A percentile compares a stretch with the other conserved stretches of the same genome.
Conservation (phyloP, 345 rosid species). For the Sapria himalayana region DNA sequence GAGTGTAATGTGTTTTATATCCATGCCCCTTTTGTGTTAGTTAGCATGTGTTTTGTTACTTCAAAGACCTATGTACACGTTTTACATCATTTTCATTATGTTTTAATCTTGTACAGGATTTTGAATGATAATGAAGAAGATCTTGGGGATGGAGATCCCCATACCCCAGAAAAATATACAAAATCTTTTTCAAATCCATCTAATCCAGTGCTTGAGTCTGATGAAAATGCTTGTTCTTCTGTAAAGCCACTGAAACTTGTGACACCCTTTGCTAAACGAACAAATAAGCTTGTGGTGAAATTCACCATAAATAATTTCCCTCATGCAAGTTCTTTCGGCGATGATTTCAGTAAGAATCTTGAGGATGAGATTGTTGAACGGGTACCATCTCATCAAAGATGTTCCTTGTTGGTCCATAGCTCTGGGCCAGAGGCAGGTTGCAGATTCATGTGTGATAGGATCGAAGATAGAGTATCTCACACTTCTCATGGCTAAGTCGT, state of each 20-base stretch:
- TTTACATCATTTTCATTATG: too few species aligned
- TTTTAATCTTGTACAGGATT: conserved; percentile 28
- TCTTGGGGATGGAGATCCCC: conserved; percentile 19
- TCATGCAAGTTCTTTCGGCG: conserved; percentile 16
- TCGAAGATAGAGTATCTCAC: conserved; percentile 50
- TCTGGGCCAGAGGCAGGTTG: conserved; percentile 61
- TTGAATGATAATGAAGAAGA: conserved; percentile 41
- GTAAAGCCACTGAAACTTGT: conserved; percentile 30
- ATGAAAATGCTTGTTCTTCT: conserved; percentile 38
- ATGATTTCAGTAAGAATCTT: conserved; percentile 14
- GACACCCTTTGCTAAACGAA: conserved; percentile 65
- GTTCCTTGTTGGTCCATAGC: conserved; percentile 35
- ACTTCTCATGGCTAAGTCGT: conserved; percentile 4
- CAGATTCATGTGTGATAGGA: conserved; percentile 72
- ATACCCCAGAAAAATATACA: conserved; percentile 43
- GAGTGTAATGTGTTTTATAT: too few species aligned
- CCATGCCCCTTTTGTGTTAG: too few species aligned
- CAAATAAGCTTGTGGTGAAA: conserved; percentile 47
- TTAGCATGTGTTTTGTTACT: too few species aligned
- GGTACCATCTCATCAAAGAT: conserved; percentile 34
- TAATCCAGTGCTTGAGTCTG: conserved; percentile 21
- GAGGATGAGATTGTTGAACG: conserved; percentile 67
- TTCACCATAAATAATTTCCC: conserved; percentile 28
- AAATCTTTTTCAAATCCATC: conserved; percentile 19
- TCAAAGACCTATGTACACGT: too few species aligned